These are phyloP conservation scores for Jackrogersella multiformis DNA, from an alignment of 495 filamentous ascomycete genomes.

Conservation along the genomic window DNA sequence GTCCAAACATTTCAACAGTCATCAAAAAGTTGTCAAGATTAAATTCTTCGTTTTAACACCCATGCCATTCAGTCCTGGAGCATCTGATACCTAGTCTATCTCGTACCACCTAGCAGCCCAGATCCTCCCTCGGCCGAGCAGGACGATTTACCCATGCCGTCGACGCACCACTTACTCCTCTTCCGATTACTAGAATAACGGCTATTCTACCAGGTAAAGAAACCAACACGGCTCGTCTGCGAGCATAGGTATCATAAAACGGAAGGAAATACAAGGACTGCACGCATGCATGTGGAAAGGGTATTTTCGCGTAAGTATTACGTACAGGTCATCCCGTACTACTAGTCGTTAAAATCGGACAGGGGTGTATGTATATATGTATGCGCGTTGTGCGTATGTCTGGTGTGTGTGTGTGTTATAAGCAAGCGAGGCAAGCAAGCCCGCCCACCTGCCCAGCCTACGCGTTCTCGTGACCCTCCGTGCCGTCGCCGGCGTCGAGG, in stretches of 20 bases:
- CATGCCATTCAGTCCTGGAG: background rate
- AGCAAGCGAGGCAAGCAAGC: too few species aligned
- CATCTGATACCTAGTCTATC: conserved; percentile 1
- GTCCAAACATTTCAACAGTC: background rate
- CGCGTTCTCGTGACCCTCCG: too few species aligned
- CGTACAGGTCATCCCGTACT: too few species aligned
- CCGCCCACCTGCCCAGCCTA: too few species aligned
- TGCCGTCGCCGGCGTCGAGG: background rate
- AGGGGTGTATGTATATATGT: too few species aligned
- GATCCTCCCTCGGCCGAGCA: background rate
- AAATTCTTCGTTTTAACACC: background rate
- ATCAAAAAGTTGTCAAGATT: background rate
- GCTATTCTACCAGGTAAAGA: background rate
- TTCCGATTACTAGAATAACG: background rate
- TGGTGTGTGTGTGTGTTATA: too few species aligned
- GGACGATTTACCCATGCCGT: background rate
- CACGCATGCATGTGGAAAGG: background rate
- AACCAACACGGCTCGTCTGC: background rate
- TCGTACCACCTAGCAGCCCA: background rate
- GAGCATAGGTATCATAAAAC: background rate
- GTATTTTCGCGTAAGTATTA: too few species aligned
- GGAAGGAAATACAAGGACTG: background rate
- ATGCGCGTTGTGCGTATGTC: too few species aligned
- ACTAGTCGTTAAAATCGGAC: too few species aligned
- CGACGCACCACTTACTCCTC: background rate